Conservation (phyloP, 768 basidiomycete genomes). For the Suillus occidentalis region DNA sequence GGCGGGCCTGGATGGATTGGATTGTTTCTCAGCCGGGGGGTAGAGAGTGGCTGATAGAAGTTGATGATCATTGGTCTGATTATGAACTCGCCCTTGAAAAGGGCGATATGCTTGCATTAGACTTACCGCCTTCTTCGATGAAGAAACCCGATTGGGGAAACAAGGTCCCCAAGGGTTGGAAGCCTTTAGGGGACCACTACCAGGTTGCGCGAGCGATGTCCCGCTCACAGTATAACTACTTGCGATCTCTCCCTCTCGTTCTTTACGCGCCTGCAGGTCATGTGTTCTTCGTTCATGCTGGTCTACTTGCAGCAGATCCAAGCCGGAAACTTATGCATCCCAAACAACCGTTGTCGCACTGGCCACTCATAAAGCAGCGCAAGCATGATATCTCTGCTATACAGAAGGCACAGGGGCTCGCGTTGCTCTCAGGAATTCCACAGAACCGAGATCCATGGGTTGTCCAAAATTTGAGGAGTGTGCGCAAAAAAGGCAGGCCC, state of each 20-base stretch:
- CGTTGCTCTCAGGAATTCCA: slow-evolving; percentile 64
- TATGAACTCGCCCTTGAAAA: slow-evolving; percentile 22
- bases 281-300: slow-evolving; percentile 79
- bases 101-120: slow-evolving; percentile 33
- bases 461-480: slow-evolving; percentile 41
- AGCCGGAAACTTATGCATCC: slow-evolving; percentile 44
- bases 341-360: slow-evolving; percentile 69
- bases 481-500: slow-evolving; percentile 40
- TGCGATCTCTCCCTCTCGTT: slow-evolving; percentile 69
- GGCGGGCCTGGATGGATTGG: slow-evolving; percentile 88
- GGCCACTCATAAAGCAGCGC: slow-evolving; percentile 42
- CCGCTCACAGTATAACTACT: slow-evolving; percentile 64
- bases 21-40: slow-evolving; percentile 46
- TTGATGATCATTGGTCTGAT: slow-evolving; percentile 45
- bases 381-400: slow-evolving; percentile 28
- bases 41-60: slow-evolving; percentile 52
- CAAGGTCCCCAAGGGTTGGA: slow-evolving; percentile 67
- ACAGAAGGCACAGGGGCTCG: slow-evolving; percentile 63
- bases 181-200: slow-evolving; percentile 76
- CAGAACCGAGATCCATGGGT: slow-evolving; percentile 82
- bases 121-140: slow-evolving; percentile 32
- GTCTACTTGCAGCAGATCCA: slow-evolving; percentile 75
- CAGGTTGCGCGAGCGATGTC: slow-evolving; percentile 67
- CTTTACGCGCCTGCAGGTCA: slow-evolving; percentile 77
- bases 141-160: slow-evolving; percentile 45